Evolutionary conservation across 2,329 filamentous ascomycete genomes (phyloP), one percentile per base, ranked within the genome.

Genomic region (Ophiostoma sp.): DNA sequence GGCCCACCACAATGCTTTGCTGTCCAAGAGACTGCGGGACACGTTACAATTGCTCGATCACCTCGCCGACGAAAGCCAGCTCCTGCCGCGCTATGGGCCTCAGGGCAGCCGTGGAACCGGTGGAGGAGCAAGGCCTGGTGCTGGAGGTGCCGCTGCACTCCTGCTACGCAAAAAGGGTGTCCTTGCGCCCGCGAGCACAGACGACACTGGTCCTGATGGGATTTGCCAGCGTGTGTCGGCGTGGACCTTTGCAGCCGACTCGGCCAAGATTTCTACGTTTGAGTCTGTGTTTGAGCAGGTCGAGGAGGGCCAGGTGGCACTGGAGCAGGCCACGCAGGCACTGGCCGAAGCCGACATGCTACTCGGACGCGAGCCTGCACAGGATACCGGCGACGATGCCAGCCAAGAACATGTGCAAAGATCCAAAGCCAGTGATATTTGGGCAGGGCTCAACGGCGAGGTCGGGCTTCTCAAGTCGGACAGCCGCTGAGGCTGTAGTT

Each of bases 221-320:
- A 79, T 81, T 27, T 77, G 76, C 41, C 72, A 70, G 17, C 80
- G 81, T 62, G 80, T 87, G 67, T 82, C 83, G 72, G 83, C 84
- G 11, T 90, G 88, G 87, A 82, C 87, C 10, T 83, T 82, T 74
- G 86, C 88, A 1, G 84, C 86, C 1, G 84, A 89, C 70, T 82
- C 85, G 3, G 86, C 87, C 73, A 88, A 87, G 74, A 85, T 87
- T 69, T 78, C 82, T 1, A 87, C 83, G 0, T 81, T 88, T 13
- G 86, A 89, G 74, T 78, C 80, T 10, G 84, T 89, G 13, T 83
- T 85, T 10, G 86, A 88, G 75, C 85, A 83, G 72, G 81, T 89
- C 2, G 87, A 90, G 68, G 80, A 82, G 68, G 87, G 87, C 0
- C 84, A 87, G 73, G 75, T 84, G 15, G 84, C 85, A 2, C 77